Base-by-base conservation (phyloP, 805 yeast species). In the Saccharomycopsis selenospora region DNA sequence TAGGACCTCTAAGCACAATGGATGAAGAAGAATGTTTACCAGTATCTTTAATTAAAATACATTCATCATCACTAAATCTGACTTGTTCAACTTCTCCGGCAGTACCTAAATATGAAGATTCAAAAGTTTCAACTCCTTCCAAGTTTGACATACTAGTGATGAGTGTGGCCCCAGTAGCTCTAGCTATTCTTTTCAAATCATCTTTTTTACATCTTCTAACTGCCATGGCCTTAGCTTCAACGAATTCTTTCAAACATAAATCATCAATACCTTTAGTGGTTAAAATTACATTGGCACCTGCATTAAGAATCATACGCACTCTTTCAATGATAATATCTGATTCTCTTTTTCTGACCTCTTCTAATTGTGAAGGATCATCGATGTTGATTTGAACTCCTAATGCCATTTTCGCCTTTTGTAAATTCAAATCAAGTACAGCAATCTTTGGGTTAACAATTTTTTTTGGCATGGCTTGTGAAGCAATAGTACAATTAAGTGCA, bases 131-230 rank as follows among this genome's bases (percentile, higher is more conserved):
- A 49, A 90, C 96, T 57, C 97, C 96, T 66, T 93, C 98, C 66
- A 95, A 75, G 62, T 93, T 93, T 48, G 96, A 83, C 80, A 93
- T 78, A 56, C 85, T 82, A 47, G 85, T 73, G 45, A 95, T 74
- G 60, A 93, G 71, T 3, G 96, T 86, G 36, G 96, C 99, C 51
- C 99, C 99, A 1, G 98, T 89, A 41, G 99, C 98, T 61, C 95
- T 78, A 4, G 99, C 98, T 57, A 93, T 91, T 71, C 99, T 82
- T 64, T 95, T 80, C 59, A 93, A 75, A 67, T 93, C 99, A 68
- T 93, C 99, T 64, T 88, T 89, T 68, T 88, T 88, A 73, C 97
- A 89, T 59, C 99, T 80, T 71, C 99, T 84, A 43, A 93, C 96
- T 20, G 93, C 97, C 88, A 89, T 86, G 42, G 87, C 89, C 30